Evolutionary conservation across 2,329 filamentous ascomycete genomes (phyloP).

Genomic region (Alternaria panax): DNA sequence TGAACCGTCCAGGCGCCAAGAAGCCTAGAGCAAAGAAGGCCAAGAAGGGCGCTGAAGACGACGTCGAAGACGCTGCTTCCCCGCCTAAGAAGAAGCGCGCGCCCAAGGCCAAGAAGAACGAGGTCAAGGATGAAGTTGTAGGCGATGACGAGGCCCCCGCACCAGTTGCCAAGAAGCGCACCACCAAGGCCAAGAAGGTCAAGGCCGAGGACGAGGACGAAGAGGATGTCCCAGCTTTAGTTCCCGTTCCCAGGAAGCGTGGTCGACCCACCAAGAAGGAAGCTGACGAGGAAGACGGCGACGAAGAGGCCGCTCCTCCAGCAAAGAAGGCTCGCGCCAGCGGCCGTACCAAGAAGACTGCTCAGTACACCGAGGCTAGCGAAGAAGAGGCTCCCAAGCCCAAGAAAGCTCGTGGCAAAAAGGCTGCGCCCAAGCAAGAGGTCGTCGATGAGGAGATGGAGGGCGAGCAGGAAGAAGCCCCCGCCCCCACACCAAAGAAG

Average conservation of each 20-base stretch:
- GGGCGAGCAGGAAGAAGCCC: constrained; percentile 18
- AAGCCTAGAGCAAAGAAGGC: constrained; percentile 40
- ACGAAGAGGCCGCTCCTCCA: constrained; percentile 33
- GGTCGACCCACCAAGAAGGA: constrained; percentile 22
- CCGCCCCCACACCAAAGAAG: constrained; percentile 41
- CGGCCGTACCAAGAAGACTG: constrained; percentile 16
- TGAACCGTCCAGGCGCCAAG: constrained; percentile 73
- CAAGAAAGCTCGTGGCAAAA: constrained; percentile 37
- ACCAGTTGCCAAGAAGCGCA: constrained; percentile 43
- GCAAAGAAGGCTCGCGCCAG: constrained; percentile 28
- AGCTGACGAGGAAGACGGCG: constrained; percentile 29
- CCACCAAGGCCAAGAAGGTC: constrained; percentile 16
- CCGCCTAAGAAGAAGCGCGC: constrained; percentile 53
- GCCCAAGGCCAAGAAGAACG: constrained; percentile 39
- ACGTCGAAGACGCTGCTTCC: constrained; percentile 25
- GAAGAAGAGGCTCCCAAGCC: constrained; percentile 28
- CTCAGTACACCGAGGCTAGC: constrained; percentile 17
- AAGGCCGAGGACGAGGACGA: constrained; percentile 30
- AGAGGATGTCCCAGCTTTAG: constrained; percentile 35
- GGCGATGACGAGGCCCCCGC: constrained; percentile 39
- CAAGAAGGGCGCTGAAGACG: constrained; percentile 34
- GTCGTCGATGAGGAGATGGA: constrained; percentile 24
- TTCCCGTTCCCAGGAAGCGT: constrained; percentile 43
- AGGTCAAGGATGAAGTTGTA: constrained; percentile 34
- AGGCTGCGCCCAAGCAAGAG: constrained; percentile 11